A percentile compares a stretch with the other conserved stretches of the same genome.
Conservation (phyloP, 169 alveolate genomes). For the Nephromyces sp. region DNA sequence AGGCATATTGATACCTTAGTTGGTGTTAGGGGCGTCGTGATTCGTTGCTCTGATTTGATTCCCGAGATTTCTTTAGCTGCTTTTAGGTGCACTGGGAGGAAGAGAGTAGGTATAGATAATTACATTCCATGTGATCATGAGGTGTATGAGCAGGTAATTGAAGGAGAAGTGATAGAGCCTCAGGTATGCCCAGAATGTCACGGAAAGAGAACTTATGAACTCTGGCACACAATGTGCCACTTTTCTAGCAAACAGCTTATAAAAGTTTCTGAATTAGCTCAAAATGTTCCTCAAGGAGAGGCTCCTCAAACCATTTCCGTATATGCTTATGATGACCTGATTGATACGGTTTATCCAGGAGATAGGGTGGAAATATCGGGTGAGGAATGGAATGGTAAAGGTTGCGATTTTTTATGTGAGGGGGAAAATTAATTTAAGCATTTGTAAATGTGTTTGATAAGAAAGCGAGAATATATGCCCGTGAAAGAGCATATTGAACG, state of each 20-base stretch:
- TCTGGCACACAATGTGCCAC: constrained; percentile 82
- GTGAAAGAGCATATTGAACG: too few relatives aligned
- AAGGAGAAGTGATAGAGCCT: constrained; percentile 93
- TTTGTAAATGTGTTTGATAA: too few relatives aligned
- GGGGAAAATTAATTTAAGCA: too few relatives aligned
- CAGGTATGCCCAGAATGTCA: constrained; percentile 80
- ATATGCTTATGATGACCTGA: constrained; percentile 84
- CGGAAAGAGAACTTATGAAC: constrained; percentile 76
- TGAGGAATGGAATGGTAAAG: too few relatives aligned
- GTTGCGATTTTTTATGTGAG: too few relatives aligned
- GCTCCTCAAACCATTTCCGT: constrained; percentile 74
- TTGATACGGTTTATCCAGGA: constrained; percentile 90
- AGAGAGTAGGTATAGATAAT: constrained; percentile 4
- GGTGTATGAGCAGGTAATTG: constrained; percentile 72
- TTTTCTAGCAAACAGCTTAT: constrained; percentile 87
- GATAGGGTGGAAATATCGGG: constrained; percentile 94
- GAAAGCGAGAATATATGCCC: too few relatives aligned
- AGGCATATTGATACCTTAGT: constrained; percentile 56
- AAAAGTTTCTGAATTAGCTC: constrained; percentile 86
- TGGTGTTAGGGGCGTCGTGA: constrained; percentile 89
- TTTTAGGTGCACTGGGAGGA: constrained; percentile 72
- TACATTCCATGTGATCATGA: constrained; percentile 57
- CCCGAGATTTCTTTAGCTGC: constrained; percentile 97
- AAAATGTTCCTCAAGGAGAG: constrained; percentile 82
- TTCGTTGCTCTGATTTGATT: constrained; percentile 84